A percentile compares a stretch with the other conserved stretches of the same genome.
These are phyloP conservation scores for Ustilago shanxiensis DNA, from an alignment of 1,284 basidiomycete species.

Conservation along the genomic window DNA sequence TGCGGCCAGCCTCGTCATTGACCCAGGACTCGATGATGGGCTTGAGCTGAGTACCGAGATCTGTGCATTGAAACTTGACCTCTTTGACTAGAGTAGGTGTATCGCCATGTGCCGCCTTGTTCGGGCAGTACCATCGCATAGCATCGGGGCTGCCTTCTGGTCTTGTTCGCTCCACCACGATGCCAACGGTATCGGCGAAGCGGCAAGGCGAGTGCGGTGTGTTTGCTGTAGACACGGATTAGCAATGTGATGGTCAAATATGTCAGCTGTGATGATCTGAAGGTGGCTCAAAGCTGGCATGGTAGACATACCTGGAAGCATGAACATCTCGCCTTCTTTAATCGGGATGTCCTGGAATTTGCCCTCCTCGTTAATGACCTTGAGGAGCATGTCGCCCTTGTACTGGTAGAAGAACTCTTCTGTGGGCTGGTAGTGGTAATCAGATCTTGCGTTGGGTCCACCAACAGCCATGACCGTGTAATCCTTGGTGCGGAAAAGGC, in stretches of 20 bases:
- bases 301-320: slow-evolving; percentile 80
- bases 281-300: neutral
- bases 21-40: slow-evolving; percentile 77
- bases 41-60: slow-evolving; percentile 93
- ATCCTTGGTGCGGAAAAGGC: slow-evolving; percentile 61
- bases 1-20: slow-evolving; percentile 50
- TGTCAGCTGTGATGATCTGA: neutral
- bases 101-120: slow-evolving; percentile 75
- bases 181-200: slow-evolving; percentile 88
- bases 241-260: neutral
- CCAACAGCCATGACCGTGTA: slow-evolving; percentile 69
- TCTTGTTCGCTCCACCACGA: slow-evolving; percentile 92
- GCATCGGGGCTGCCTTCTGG: slow-evolving; percentile 80
- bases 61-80: slow-evolving; percentile 87
- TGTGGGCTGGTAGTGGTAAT: slow-evolving; percentile 66
- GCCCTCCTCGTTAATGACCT: slow-evolving; percentile 84
- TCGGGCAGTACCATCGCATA: slow-evolving; percentile 92
- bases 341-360: slow-evolving; percentile 88
- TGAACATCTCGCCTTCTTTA: slow-evolving; percentile 94
- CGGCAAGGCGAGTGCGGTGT: slow-evolving; percentile 95
- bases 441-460: slow-evolving; percentile 65
- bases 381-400: slow-evolving; percentile 80
- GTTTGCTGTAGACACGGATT: slow-evolving; percentile 74
- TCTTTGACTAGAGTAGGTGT: slow-evolving; percentile 85
- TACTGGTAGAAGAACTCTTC: slow-evolving; percentile 69